phyloP scores from a whole-genome alignment of 768 basidiomycete species.

The Trametes punicea region DNA sequence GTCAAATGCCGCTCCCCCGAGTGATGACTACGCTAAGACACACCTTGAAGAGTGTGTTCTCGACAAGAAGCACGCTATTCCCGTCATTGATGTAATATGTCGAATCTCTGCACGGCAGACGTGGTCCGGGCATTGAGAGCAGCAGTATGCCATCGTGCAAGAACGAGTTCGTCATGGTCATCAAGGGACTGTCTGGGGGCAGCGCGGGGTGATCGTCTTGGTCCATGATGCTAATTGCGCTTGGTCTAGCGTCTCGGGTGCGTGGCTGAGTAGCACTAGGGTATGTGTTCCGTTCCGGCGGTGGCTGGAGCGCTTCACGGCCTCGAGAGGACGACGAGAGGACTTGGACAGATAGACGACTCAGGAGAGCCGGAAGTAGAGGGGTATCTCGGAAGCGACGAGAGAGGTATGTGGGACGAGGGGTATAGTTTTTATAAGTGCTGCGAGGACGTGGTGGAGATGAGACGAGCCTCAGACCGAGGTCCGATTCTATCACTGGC shows the following conservation, averaged over 20 bases:
- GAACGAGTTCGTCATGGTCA: slow-evolving; percentile 31
- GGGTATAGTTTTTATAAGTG: no score
- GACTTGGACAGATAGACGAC: no score
- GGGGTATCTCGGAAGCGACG: no score
- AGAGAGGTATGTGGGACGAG: no score
- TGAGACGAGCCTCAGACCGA: no score
- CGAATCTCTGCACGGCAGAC: slow-evolving; percentile 21
- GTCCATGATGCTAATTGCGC: slow-evolving; percentile 21
- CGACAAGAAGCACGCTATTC: slow-evolving; percentile 62
- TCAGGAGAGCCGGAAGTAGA: no score
- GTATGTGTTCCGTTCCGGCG: no score
- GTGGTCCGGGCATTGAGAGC: slow-evolving; percentile 30
- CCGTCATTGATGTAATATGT: slow-evolving; percentile 67
- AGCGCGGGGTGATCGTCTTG: slow-evolving; percentile 23
- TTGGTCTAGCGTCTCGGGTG: slow-evolving; percentile 3
- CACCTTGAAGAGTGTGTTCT: slow-evolving; percentile 68
- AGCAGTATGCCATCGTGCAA: slow-evolving; percentile 31
- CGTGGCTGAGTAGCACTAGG: background rate
- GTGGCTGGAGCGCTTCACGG: background rate
- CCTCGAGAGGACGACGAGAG: no score
- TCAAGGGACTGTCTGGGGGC: slow-evolving; percentile 31
- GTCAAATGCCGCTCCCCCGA: slow-evolving; percentile 20
- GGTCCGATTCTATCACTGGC: no score
- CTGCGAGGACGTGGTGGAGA: no score
- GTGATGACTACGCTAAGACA: slow-evolving; percentile 6